Percentiles rank a stretch among this genome's conserved stretches.
These are phyloP conservation scores for Chaetomium cochliodes DNA, from an alignment of 495 filamentous ascomycete genomes.

Conservation along the genomic window DNA sequence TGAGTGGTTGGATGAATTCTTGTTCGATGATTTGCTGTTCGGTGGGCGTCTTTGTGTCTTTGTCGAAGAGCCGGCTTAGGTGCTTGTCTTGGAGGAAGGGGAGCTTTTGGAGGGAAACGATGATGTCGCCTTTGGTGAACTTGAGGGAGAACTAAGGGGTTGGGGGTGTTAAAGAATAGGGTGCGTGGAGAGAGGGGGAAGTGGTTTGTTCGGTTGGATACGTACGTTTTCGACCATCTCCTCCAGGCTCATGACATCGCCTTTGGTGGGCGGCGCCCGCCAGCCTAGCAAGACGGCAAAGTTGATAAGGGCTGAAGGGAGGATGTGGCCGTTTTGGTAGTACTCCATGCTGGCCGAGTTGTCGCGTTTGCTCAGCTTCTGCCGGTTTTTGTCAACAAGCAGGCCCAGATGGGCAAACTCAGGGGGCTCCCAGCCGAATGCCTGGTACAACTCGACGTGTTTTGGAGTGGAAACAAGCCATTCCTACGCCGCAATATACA, in stretches of 20 bases:
- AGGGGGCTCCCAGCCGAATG: constrained; percentile 85
- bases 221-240: constrained; percentile 66
- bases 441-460: constrained; percentile 81
- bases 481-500: constrained; percentile 50
- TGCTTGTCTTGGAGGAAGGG: constrained; percentile 76
- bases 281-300: constrained; percentile 85
- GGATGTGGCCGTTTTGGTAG: constrained; percentile 66
- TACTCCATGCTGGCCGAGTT: constrained; percentile 65
- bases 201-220: no score
- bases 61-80: constrained; percentile 33
- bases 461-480: constrained; percentile 94
- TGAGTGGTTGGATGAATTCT: constrained; percentile 25
- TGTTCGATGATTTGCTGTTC: constrained; percentile 12
- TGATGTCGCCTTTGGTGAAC: constrained; percentile 88
- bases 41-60: background rate
- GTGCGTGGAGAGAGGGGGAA: constrained; percentile 43
- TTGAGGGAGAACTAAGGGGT: constrained; percentile 65
- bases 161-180: background rate
- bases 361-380: constrained; percentile 90
- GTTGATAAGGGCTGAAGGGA: constrained; percentile 75
- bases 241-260: constrained; percentile 67
- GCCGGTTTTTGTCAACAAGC: constrained; percentile 67
- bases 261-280: constrained; percentile 35
- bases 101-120: constrained; percentile 77
- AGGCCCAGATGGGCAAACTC: constrained; percentile 85